Percentiles rank a stretch among this genome's conserved stretches.
Evolutionary conservation across 2,329 filamentous ascomycete genomes (phyloP).

Genomic region (Parastagonospora avenae): DNA sequence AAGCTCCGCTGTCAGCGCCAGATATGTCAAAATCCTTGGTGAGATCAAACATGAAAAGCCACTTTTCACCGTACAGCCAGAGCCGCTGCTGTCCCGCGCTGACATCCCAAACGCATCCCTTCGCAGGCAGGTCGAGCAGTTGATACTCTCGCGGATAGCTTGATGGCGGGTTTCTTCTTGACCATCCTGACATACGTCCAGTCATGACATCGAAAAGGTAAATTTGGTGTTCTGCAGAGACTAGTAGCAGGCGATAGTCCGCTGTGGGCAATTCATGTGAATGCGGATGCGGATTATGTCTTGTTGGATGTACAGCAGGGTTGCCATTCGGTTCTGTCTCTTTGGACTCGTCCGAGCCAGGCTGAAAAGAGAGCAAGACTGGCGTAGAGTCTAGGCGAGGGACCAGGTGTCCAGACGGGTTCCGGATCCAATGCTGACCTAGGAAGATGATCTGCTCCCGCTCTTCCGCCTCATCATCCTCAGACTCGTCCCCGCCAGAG

Average conservation of each 20-base stretch:
- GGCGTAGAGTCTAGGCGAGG: constrained; percentile 53
- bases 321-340: constrained; percentile 50
- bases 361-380: constrained; percentile 55
- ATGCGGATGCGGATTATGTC: constrained; percentile 58
- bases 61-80: constrained; percentile 87
- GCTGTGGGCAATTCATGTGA: constrained; percentile 61
- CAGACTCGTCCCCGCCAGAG: constrained; percentile 40
- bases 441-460: constrained; percentile 56
- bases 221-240: constrained; percentile 70
- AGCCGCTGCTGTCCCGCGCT: constrained; percentile 60
- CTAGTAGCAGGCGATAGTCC: constrained; percentile 62
- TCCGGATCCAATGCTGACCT: constrained; percentile 75
- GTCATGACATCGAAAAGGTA: constrained; percentile 79
- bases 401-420: constrained; percentile 64
- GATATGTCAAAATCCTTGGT: constrained; percentile 65
- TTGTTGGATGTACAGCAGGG: constrained; percentile 56
- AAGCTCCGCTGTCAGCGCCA: constrained; percentile 16
- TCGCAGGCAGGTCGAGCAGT: constrained; percentile 76
- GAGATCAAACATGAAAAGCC: constrained; percentile 92
- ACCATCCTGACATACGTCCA: constrained; percentile 83
- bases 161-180: constrained; percentile 77
- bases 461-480: constrained; percentile 53
- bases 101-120: constrained; percentile 84
- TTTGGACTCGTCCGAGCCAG: constrained; percentile 26
- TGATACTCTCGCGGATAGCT: constrained; percentile 76